Conservation (phyloP, 352 stramenopile species). For the Phytophthora sansomeana region DNA sequence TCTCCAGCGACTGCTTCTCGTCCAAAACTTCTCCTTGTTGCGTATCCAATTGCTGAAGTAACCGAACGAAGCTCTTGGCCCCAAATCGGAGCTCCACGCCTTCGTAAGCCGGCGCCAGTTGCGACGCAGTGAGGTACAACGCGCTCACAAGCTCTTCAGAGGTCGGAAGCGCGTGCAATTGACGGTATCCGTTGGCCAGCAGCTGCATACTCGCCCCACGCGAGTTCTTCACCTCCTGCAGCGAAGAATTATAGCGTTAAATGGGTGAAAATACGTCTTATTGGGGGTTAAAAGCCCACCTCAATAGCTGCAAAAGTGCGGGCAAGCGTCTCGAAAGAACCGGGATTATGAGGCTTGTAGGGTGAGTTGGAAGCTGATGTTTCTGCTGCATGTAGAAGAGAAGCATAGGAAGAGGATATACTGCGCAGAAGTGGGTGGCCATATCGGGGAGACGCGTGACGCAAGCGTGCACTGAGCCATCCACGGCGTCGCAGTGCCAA, state of each 20-base stretch:
- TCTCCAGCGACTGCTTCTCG: constrained; percentile 32
- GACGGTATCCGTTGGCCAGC: constrained; percentile 53
- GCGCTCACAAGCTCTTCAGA: constrained; percentile 52
- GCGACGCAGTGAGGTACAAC: constrained; percentile 74
- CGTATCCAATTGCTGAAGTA: constrained; percentile 55
- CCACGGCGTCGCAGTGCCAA: constrained; percentile 4
- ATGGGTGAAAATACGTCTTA: neutral
- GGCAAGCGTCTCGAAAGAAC: constrained; percentile 54
- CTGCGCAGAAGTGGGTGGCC: neutral
- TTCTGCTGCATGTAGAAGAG: constrained; percentile 9
- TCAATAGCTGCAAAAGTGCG: constrained; percentile 64
- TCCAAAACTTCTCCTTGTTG: constrained; percentile 9
- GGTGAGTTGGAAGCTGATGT: neutral
- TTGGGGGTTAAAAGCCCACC: constrained; percentile 29
- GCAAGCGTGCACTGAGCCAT: constrained; percentile 9
- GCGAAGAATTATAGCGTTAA: neutral
- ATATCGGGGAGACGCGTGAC: neutral
- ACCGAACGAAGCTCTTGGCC: constrained; percentile 63
- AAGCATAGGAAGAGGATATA: constrained; percentile 8
- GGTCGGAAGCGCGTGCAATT: constrained; percentile 44
- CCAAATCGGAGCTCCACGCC: constrained; percentile 81
- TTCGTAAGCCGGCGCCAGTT: constrained; percentile 75
- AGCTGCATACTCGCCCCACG: constrained; percentile 58
- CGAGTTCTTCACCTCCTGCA: constrained; percentile 61
- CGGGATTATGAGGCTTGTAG: constrained; percentile 6